Evolutionary conservation across 306 rosid species (phyloP), one percentile per base, ranked within the genome.

Genomic region (Oxytropis ochrocephala): DNA sequence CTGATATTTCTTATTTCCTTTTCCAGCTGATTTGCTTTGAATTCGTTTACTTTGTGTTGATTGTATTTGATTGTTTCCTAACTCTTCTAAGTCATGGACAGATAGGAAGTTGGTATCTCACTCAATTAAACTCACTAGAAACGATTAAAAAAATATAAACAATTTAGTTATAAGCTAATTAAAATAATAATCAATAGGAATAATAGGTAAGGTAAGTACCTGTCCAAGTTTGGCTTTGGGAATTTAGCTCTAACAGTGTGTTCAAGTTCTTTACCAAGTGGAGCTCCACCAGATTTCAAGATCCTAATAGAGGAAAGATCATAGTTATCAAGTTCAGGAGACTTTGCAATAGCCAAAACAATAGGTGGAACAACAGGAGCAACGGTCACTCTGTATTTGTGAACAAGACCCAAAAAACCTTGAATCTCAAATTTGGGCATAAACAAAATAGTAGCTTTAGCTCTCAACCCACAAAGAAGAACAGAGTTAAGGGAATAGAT

Each of bases 321-420:
- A 72, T 75, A 79, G 0, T 69, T 64, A 0, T 75, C 55, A 4
- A 86, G 43, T 0, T 82, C 81, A 0, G 86, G 78, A 33, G 76
- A 57, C 72, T 91, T 86, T 0, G 82, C 85, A 13, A 91, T 72
- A 0, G 86, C 82, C 65, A 91, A 54, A 16, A 88, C 81, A 11
- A 91, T 86, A 2, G 97, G 96, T 0, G 97, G 97, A 24, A 88
- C 97, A 11, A 88, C 72, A 2, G 96, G 91, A 3, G 86, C 86
- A 5, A 88, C 6, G 0, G 84, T 85, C 43, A 86, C 89, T 67
- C 44, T 86, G 19, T 81, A 54, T 49, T 79, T 82, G 57, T 81
- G 17, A 0, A 86, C 80, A 58, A 83, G 11, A 41, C 79, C 80
- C n/a, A 86, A 9, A 65, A 91, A 18, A 10, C 62, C 53, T 3